Evolutionary conservation across 2,329 filamentous ascomycete species (phyloP).

Genomic region (Emmonsiellopsis sp.): DNA sequence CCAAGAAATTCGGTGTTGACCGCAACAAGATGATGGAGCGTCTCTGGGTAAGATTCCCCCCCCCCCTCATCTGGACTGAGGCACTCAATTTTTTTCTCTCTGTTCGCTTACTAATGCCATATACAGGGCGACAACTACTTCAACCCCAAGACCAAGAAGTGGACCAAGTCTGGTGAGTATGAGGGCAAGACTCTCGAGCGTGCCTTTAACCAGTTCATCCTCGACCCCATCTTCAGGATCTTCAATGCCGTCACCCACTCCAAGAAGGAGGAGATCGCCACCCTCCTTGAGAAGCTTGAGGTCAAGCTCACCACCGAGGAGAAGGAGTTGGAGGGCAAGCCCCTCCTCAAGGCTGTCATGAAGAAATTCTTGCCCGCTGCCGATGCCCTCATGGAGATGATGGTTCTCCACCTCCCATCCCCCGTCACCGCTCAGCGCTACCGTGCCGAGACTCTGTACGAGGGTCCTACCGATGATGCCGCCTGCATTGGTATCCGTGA

Average conservation of each 20-base stretch:
- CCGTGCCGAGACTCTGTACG: conserved; percentile 97
- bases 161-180: conserved; percentile 76
- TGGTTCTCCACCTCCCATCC: conserved; percentile 98
- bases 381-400: conserved; percentile 98
- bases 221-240: conserved; percentile 99
- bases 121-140: conserved; percentile 89
- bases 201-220: conserved; percentile 99
- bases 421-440: conserved; percentile 93
- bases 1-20: conserved; percentile 99
- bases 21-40: conserved; percentile 99
- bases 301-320: conserved; percentile 85
- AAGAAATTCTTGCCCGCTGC: conserved; percentile 97
- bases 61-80: neutral
- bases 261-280: conserved; percentile 85
- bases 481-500: conserved; percentile 94
- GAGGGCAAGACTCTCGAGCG: conserved; percentile 89
- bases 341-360: conserved; percentile 96
- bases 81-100: neutral
- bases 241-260: conserved; percentile 96
- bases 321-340: conserved; percentile 92
- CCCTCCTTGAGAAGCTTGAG: conserved; percentile 81
- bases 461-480: conserved; percentile 90
- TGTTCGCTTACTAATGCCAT: conserved; percentile 14
- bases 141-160: conserved; percentile 99
- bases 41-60: conserved; percentile 65